Percentiles rank a stretch among this genome's conserved stretches.
Evolutionary conservation across 441 rosid genomes (phyloP).

Genomic region (Pelargonium myrrhifolium): DNA sequence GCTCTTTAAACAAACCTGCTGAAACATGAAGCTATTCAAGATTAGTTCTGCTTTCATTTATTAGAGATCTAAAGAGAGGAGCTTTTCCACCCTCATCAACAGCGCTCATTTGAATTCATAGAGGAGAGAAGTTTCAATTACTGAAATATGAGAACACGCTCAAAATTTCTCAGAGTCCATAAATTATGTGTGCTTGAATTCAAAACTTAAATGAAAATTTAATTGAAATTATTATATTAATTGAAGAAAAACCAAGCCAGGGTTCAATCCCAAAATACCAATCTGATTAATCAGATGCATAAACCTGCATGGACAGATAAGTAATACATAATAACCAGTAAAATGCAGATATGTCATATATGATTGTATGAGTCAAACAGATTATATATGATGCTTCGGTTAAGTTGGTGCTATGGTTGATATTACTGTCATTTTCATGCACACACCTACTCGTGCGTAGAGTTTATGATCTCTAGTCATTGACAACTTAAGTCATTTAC

Average conservation of each 20-base stretch:
- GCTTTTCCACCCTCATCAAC: too few relatives aligned
- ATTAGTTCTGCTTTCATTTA: not conserved
- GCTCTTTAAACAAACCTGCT: not conserved
- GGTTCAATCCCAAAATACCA: not conserved
- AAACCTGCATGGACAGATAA: not conserved
- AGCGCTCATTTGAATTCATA: too few relatives aligned
- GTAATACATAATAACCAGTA: not conserved
- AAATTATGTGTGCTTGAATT: too few relatives aligned
- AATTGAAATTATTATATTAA: too few relatives aligned
- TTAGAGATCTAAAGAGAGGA: not conserved
- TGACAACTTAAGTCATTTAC: not conserved
- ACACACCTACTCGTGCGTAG: not conserved
- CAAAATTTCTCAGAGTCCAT: too few relatives aligned
- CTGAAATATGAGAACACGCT: too few relatives aligned
- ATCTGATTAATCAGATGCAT: not conserved
- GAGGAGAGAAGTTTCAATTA: too few relatives aligned
- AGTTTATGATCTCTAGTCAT: not conserved
- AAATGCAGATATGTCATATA: not conserved
- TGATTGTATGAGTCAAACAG: not conserved
- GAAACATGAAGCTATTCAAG: not conserved
- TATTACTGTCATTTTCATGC: not conserved
- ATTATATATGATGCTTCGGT: too few relatives aligned
- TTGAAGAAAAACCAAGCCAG: not conserved
- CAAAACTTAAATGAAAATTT: too few relatives aligned
- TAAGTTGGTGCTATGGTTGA: not conserved